These are phyloP conservation scores for Metarhizium humberi DNA, from an alignment of 2,329 filamentous ascomycete species.

Conservation along the genomic window DNA sequence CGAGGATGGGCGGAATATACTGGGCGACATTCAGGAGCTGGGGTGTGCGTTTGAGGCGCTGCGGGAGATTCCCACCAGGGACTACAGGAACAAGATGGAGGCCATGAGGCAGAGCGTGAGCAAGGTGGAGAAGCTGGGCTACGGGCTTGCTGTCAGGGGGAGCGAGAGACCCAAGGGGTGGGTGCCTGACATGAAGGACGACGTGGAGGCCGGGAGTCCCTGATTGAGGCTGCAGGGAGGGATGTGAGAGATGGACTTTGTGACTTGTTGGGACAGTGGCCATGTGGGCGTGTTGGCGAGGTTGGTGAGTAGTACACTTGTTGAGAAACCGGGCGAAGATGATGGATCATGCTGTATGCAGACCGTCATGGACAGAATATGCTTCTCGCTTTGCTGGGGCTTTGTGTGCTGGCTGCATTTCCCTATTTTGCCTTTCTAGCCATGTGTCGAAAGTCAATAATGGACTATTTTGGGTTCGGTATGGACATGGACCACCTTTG, in stretches of 20 bases:
- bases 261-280: background rate
- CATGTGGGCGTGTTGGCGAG: background rate
- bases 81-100: constrained; percentile 68
- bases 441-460: too few species aligned
- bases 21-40: constrained; percentile 73
- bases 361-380: too few species aligned
- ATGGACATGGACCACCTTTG: too few species aligned
- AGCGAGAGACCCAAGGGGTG: constrained; percentile 85
- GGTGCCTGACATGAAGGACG: constrained; percentile 64
- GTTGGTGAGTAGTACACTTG: background rate
- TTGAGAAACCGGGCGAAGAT: too few species aligned
- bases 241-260: background rate
- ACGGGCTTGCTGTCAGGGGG: constrained; percentile 78
- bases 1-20: constrained; percentile 44
- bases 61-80: constrained; percentile 45
- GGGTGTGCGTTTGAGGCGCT: constrained; percentile 69
- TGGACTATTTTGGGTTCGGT: too few species aligned
- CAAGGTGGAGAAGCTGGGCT: constrained; percentile 88
- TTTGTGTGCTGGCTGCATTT: too few species aligned
- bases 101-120: constrained; percentile 82
- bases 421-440: too few species aligned
- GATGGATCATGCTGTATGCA: too few species aligned
- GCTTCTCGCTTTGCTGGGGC: too few species aligned
- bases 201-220: constrained; percentile 13
- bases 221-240: background rate